Conservation (phyloP, 2,329 filamentous ascomycete species). For the Domatiomyces catenatus region DNA sequence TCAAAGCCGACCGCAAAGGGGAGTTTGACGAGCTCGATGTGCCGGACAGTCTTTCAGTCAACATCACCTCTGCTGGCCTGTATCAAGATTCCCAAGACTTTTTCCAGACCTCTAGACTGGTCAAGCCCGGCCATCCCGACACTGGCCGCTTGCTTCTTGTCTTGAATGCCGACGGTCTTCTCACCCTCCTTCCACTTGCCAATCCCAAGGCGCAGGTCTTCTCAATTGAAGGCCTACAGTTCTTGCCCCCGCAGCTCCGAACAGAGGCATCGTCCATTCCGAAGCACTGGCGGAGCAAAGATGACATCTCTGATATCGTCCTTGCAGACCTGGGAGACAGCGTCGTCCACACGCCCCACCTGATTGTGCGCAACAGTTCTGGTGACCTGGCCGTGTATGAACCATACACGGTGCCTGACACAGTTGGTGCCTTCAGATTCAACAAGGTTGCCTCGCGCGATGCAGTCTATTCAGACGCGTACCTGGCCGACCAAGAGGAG, state of each 20-base stretch:
- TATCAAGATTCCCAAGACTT: slow-evolving; percentile 53
- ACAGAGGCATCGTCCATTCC: slow-evolving; percentile 45
- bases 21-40: slow-evolving; percentile 73
- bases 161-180: slow-evolving; percentile 51
- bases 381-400: slow-evolving; percentile 82
- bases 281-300: slow-evolving; percentile 55
- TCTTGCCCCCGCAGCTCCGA: slow-evolving; percentile 61
- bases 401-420: slow-evolving; percentile 40
- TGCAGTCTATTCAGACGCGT: slow-evolving; percentile 24
- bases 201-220: slow-evolving; percentile 58
- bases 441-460: slow-evolving; percentile 54
- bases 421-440: slow-evolving; percentile 45
- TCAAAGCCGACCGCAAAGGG: slow-evolving; percentile 62
- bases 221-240: slow-evolving; percentile 59
- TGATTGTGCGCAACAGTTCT: slow-evolving; percentile 63
- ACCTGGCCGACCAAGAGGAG: slow-evolving; percentile 38
- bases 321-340: slow-evolving; percentile 73
- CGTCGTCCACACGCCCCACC: slow-evolving; percentile 54
- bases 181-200: slow-evolving; percentile 59
- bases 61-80: slow-evolving; percentile 71
- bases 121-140: slow-evolving; percentile 12
- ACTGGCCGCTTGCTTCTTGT: slow-evolving; percentile 49
- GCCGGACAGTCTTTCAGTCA: slow-evolving; percentile 42
- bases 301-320: slow-evolving; percentile 61
- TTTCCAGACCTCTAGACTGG: slow-evolving; percentile 38